phyloP scores from a whole-genome alignment of 441 rosid genomes.

The Brassica hybrid region DNA sequence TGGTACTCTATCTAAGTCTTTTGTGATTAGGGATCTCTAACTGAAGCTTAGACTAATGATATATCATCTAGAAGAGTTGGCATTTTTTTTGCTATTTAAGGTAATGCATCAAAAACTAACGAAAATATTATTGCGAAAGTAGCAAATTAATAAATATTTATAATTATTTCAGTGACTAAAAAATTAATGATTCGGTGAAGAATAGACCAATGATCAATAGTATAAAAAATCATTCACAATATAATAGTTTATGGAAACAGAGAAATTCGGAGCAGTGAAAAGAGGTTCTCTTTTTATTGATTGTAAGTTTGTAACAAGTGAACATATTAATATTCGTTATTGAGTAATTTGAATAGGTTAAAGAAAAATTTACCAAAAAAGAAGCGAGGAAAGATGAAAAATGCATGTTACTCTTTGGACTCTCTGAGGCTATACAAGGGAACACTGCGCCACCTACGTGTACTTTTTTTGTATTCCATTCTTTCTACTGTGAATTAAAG shows the following conservation, averaged over 20 bases:
- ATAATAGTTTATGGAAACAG: conserved; percentile 37
- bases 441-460: conserved; percentile 69
- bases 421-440: conserved; percentile 50
- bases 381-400: conserved; percentile 27
- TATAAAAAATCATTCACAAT: conserved; percentile 9
- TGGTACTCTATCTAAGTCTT: background rate
- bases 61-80: background rate
- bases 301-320: conserved; percentile 40
- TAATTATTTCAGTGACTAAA: background rate
- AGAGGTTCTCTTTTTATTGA: conserved; percentile 42
- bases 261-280: conserved; percentile 46
- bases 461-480: conserved; percentile 41
- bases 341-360: background rate
- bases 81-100: background rate
- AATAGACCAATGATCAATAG: background rate
- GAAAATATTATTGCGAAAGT: background rate
- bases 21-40: background rate
- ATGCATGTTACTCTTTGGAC: conserved; percentile 42
- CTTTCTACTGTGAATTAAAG: conserved; percentile 11
- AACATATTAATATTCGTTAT: conserved; percentile 30
- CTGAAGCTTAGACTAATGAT: background rate
- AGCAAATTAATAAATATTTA: background rate
- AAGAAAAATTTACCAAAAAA: conserved; percentile 30
- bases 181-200: background rate
- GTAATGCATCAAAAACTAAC: background rate